Evolutionary conservation across 2,329 filamentous ascomycete genomes (phyloP), one percentile per base, ranked within the genome.

Genomic region (Colletotrichum chlorophyti): DNA sequence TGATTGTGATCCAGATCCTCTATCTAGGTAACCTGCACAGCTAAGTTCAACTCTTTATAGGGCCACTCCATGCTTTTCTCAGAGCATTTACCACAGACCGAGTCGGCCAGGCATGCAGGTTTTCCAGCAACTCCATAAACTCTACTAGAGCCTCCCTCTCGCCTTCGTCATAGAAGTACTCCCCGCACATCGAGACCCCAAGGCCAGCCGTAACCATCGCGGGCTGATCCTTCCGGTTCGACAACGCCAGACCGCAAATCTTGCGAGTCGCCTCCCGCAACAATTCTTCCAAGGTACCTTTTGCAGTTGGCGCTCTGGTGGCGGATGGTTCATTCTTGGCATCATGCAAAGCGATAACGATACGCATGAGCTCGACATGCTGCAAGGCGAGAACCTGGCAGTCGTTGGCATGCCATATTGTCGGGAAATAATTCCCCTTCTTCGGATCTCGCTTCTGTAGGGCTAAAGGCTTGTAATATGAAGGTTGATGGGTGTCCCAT

Each of bases 281-380:
- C 11, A 74, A 70, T 34, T 76, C 66, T 72, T 81, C 64, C 10
- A 62, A 53, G 8, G 35, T 35, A 46, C 69, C 68, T n/a, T 68
- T 60, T 12, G 64, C 62, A 17, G 72, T 58, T 64, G 71, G 60
- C 62, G 76, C 63, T 38, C 70, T 60, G 12, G 51, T 60, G 14
- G 81, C 83, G 1, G 85, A 69, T 5, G 41, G 31, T 19, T 40
- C 24, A 2, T 53, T 48, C 46, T 76, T 75, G 0, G 82, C 83
- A 61, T 83, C 79, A 66, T 87, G 84, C 43, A 85, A 83, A 15
- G 84, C 73, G 0, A 84, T 85, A 9, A 84, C 82, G 3, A 85
- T 82, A 80, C 59, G 17, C 9, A 34, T 21, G 15, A 53, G 19
- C 26, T 47, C 41, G n/a, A 53, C 19, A 14, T 53, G 42, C 15